Conservation (phyloP, 1,284 basidiomycete species). For the Leccinum colubrinum region DNA sequence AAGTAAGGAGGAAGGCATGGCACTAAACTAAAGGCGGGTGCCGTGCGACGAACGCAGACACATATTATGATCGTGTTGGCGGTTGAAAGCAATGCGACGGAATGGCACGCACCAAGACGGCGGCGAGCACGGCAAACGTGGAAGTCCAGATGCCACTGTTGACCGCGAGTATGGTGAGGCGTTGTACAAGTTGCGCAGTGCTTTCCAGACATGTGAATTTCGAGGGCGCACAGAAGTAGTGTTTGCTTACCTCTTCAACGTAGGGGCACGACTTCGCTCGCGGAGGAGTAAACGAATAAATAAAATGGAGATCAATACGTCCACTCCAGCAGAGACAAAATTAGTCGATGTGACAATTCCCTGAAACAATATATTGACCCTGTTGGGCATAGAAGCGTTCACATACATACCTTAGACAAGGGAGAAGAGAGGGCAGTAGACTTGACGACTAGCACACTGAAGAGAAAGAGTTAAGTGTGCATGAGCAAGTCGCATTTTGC, state of each 20-base stretch:
- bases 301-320: not conserved
- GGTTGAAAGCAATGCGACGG: not conserved
- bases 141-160: constrained; percentile 21
- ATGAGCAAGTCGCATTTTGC: no score
- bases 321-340: not conserved
- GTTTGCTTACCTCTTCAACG: not conserved
- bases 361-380: no score
- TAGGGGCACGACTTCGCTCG: not conserved
- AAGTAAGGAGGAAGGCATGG: not conserved
- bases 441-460: no score
- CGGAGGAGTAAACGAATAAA: constrained; percentile 1
- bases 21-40: not conserved
- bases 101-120: constrained; percentile 11
- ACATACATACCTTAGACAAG: no score
- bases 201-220: constrained; percentile 2
- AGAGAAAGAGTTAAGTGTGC: no score
- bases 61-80: not conserved
- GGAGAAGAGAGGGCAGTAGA: no score
- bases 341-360: not conserved
- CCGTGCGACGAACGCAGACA: not conserved
- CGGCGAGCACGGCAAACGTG: constrained; percentile 6
- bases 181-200: constrained; percentile 6
- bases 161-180: constrained; percentile 14
- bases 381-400: no score
- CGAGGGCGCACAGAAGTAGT: no score